Base-by-base conservation (phyloP, 139 green algal species). In the Spirogloea muscicola region DNA sequence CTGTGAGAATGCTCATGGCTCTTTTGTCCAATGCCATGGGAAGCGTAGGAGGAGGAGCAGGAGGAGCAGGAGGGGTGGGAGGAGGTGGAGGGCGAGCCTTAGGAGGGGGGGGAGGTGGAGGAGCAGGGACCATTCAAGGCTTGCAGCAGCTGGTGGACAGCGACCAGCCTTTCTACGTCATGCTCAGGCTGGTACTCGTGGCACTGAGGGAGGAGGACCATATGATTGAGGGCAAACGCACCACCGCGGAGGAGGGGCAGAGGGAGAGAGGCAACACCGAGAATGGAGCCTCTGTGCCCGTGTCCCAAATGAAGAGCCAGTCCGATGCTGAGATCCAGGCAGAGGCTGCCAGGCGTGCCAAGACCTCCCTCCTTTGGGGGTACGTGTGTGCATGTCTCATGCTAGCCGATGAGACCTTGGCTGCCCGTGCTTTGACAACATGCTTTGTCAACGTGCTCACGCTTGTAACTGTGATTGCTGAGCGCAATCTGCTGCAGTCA, bases 341-440 rank as follows among this genome's bases (percentile, higher is more conserved):
- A 60, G 7, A 60, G 10, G 49, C 27, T 37, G 16, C 49, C 27
- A 60, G 49, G 13, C 16, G 49, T 37, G 49, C 3, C 34, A 33
- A 44, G 33, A 64, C 18, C 57, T 77, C 69, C 2, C 55, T 77
- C n/a, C 46, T 77, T n/a, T 77, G 69, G 69, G 21, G 69, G 67
- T 76, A 27, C 5, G 67, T 46, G 58, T 43, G 49, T 13, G 16
- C 5, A 5, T 60, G 9, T 13, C n/a, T 13, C n/a, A 5, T 60
- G 49, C 33, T 27, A 7, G 49, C 49, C n/a, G n/a, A n/a, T n/a
- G n/a, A n/a, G n/a, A n/a, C n/a, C 36, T n/a, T n/a, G n/a, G n/a
- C n/a, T n/a, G n/a, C n/a, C n/a, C n/a, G n/a, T n/a, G n/a, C n/a
- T n/a, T n/a, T n/a, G n/a, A n/a, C n/a, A n/a, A n/a, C n/a, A n/a